Base-by-base conservation (phyloP, 2,329 filamentous ascomycete genomes). In the Colletotrichum chrysophilum region DNA sequence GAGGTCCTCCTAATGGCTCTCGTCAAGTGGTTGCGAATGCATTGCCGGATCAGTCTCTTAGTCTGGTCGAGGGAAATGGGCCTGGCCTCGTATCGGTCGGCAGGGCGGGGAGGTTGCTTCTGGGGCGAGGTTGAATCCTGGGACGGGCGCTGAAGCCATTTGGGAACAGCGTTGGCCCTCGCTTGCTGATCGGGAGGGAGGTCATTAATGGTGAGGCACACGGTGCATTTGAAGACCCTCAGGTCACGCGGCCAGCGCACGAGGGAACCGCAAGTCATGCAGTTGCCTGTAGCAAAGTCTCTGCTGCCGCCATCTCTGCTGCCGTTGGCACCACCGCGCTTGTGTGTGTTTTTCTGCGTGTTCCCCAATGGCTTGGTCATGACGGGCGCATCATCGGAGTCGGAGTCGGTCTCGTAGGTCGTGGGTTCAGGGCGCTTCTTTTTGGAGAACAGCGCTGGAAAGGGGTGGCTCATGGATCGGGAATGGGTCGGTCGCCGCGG, bases 151-250 rank as follows among this genome's bases (percentile, higher is more conserved):
- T 74, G 75, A 30, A 78, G 72, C 77, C 77, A 78, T 52, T 69
- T 77, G 18, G 77, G 72, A 56, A 70, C 75, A 56, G 16, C 58
- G 34, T 69, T 74, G 36, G 69, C 24, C 52, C 69, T 71, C 55
- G 67, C 56, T 56, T 61, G 67, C 9, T 71, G 66, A 28, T 76
- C 72, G 7, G 68, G 66, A 36, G 58, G 69, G 62, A 98, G 84
- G 82, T 98, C 95, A 82, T 97, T 98, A 81, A 98, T 92, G 21
- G 94, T 97, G 80, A 94, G 87, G 83, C 96, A 98, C 70, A 95
- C 93, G 56, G 94, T 94, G 83, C 96, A 98, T 79, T 95, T 91
- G 84, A 97, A 98, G 48, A 93, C 91, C 43, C 90, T 90, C 76
- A 96, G 85, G 69, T 93, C 91, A 77, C 89, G 91, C 3, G 95